Base-by-base conservation (phyloP, 1,284 basidiomycete genomes). In the Amylostereum areolatum region DNA sequence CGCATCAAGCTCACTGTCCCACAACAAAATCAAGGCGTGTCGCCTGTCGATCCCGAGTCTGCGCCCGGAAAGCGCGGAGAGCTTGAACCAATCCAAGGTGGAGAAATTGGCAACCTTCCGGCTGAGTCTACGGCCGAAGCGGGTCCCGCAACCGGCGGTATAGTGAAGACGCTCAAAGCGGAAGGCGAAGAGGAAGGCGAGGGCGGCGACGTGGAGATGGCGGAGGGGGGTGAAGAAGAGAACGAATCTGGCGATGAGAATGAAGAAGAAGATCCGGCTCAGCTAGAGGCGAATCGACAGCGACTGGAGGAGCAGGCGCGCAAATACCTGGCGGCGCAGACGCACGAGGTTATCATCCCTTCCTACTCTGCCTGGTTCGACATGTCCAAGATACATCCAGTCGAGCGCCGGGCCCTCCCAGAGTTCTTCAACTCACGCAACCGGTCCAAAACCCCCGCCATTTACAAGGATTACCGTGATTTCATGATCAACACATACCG, bases 401-500 rank as follows among this genome's bases (percentile, higher is more conserved):
- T 99, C 57, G 96, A 99, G 68, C 82, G 86, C 54, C 85, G 92
- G 59, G 91, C 93, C 2, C 74, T 99, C 28, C 97, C 96, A 37
- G 96, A 99, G 69, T 99, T 98, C 78, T 99, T 99, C 80, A 96
- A 95, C 66, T 92, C 90, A 51, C 80, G 92, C 55, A 96, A 97
- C 67, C 73, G 96, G 58, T 90, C 87, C 56, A 99, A 99, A 73
- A 97, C 95, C 0, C 96, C 96, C 0, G 81, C 89, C 30, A 92
- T 98, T 57, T 99, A 99, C 78, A 99, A 98, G 69, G 96, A 98
- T 67, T 99, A 99, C 66, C 85, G 96, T 55, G 96, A 99, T 75
- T 99, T 99, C 62, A 99, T 99, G 93, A 84, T 99, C 68, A 97
- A 99, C 73, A 96, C 96, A 3, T 99, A 98, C 70, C 80, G 96